A percentile compares a stretch with the other conserved stretches of the same genome.
phyloP scores from a whole-genome alignment of 2,329 filamentous ascomycete genomes.

The Penicillium oxalicum region DNA sequence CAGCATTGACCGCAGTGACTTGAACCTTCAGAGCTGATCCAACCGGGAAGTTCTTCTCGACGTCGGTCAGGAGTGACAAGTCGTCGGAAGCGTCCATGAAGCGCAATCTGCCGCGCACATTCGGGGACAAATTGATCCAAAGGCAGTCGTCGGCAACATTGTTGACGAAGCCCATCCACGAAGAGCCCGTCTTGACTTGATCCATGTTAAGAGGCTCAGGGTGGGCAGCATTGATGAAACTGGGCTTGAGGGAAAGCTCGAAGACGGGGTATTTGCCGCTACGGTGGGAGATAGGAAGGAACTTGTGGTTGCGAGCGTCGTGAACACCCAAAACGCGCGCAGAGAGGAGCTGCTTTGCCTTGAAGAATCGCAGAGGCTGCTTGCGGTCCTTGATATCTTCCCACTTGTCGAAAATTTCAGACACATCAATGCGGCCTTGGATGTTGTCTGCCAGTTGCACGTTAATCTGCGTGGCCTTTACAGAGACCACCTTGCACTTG shows the following conservation, averaged over 20 bases:
- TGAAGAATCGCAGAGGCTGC: constrained; percentile 69
- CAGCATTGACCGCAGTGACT: constrained; percentile 66
- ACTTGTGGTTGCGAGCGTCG: constrained; percentile 82
- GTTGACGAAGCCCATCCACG: constrained; percentile 81
- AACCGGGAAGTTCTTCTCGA: constrained; percentile 75
- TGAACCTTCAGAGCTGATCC: constrained; percentile 81
- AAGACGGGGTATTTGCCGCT: constrained; percentile 71
- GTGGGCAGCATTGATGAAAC: constrained; percentile 48
- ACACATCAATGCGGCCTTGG: constrained; percentile 87
- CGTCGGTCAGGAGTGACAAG: constrained; percentile 67
- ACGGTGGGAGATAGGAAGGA: constrained; percentile 84
- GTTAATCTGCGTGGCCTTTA: constrained; percentile 90
- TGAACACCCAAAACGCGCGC: constrained; percentile 82
- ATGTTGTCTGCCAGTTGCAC: constrained; percentile 81
- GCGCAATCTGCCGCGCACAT: constrained; percentile 75
- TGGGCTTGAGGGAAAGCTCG: constrained; percentile 77
- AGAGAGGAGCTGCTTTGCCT: constrained; percentile 61
- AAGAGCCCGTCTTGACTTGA: constrained; percentile 64
- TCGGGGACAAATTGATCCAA: constrained; percentile 88
- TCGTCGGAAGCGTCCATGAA: constrained; percentile 84
- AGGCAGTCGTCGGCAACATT: constrained; percentile 73
- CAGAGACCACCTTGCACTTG: constrained; percentile 71
- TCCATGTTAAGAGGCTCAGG: constrained; percentile 63
- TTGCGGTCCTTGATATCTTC: constrained; percentile 80
- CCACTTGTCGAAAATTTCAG: constrained; percentile 83